These are phyloP conservation scores for Phytophthora sp. DNA, from an alignment of 352 stramenopile genomes.

Conservation along the genomic window DNA sequence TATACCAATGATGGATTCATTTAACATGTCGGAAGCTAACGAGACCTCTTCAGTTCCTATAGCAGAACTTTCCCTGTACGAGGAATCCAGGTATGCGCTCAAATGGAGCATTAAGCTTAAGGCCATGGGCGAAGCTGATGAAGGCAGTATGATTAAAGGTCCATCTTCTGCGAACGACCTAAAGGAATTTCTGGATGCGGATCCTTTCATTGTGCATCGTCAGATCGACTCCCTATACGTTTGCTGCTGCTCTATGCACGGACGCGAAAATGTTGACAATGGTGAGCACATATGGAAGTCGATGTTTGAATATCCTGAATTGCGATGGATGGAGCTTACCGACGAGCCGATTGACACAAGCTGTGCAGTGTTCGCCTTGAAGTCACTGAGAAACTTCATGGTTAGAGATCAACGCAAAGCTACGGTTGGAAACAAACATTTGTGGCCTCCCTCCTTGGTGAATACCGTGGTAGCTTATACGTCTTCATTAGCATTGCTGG, in stretches of 20 bases:
- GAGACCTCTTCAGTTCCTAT: conserved; percentile 66
- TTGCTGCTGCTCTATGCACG: conserved; percentile 70
- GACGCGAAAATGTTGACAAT: conserved; percentile 27
- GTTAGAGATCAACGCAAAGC: conserved; percentile 50
- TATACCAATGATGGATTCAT: conserved; percentile 77
- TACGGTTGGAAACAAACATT: conserved; percentile 30
- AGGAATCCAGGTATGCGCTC: conserved; percentile 68
- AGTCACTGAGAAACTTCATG: conserved; percentile 70
- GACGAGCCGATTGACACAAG: conserved; percentile 62
- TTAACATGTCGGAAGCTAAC: conserved; percentile 44
- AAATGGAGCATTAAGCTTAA: conserved; percentile 66
- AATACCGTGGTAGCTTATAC: conserved; percentile 63
- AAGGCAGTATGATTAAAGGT: conserved; percentile 35
- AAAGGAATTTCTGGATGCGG: conserved; percentile 60
- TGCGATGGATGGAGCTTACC: conserved; percentile 84
- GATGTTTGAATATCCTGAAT: conserved; percentile 67
- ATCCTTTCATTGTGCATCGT: conserved; percentile 37
- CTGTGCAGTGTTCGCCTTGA: conserved; percentile 56
- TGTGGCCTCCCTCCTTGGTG: conserved; percentile 63
- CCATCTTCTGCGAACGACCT: conserved; percentile 64
- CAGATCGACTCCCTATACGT: conserved; percentile 51
- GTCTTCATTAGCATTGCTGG: conserved; percentile 53
- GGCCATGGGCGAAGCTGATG: conserved; percentile 25
- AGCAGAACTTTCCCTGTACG: conserved; percentile 64
- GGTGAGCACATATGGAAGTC: conserved; percentile 61